Evolutionary conservation across 2,329 filamentous ascomycete genomes (phyloP).

Genomic region (Penicillium sp.): DNA sequence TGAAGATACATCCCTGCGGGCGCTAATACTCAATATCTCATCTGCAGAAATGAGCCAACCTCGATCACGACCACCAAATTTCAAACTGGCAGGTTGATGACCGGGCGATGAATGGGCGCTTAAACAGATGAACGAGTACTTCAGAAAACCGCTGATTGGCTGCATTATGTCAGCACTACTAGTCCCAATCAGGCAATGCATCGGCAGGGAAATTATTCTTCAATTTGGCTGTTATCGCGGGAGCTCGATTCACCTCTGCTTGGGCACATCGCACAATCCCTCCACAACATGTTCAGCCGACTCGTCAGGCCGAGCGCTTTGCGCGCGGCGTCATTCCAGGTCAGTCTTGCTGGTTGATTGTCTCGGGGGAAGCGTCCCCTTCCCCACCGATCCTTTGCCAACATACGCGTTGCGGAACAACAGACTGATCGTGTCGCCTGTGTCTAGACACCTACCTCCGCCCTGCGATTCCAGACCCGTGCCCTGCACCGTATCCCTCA

Average conservation of each 20-base stretch:
- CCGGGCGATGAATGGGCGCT: slow-evolving; percentile 10
- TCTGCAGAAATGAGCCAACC: slow-evolving; percentile 6
- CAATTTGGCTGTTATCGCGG: slow-evolving; percentile 13
- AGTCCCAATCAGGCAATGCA: slow-evolving; percentile 22
- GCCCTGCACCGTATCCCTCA: slow-evolving; percentile 43
- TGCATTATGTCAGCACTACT: slow-evolving; percentile 18
- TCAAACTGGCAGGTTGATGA: not conserved
- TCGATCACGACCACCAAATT: not conserved
- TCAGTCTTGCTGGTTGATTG: slow-evolving; percentile 15
- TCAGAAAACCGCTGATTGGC: slow-evolving; percentile 20
- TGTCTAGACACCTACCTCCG: slow-evolving; percentile 30
- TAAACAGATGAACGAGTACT: slow-evolving; percentile 16
- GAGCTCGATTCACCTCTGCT: slow-evolving; percentile 5
- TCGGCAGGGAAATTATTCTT: slow-evolving; percentile 32
- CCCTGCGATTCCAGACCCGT: slow-evolving; percentile 34
- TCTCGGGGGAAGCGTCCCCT: too few species aligned
- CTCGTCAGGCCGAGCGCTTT: slow-evolving; percentile 39
- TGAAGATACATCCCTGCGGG: slow-evolving; percentile 6
- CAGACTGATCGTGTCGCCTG: slow-evolving; percentile 16
- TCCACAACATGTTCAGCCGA: slow-evolving; percentile 39
- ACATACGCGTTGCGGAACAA: not conserved
- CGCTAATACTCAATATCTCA: slow-evolving; percentile 9
- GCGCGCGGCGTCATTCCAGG: slow-evolving; percentile 37
- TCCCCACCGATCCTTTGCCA: too few species aligned
- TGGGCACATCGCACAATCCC: slow-evolving; percentile 12